phyloP scores from a whole-genome alignment of 2,329 filamentous ascomycete genomes.

The Thielaviopsis populi region DNA sequence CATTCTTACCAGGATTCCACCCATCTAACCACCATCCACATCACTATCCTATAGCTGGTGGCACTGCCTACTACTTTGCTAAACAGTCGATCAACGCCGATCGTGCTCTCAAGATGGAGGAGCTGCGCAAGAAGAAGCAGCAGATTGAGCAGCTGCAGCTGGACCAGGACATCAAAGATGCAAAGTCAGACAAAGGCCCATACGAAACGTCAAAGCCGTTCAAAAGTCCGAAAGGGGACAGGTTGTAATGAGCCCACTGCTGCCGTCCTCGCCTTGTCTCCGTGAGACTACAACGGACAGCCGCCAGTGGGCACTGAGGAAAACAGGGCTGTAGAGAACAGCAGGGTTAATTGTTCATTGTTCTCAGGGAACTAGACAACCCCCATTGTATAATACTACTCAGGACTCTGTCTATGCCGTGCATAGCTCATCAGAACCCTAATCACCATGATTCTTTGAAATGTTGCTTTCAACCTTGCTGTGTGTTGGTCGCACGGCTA shows the following conservation, averaged over 20 bases:
- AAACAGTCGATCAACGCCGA: slow-evolving; percentile 91
- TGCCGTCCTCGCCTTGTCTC: neutral
- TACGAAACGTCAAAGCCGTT: slow-evolving; percentile 72
- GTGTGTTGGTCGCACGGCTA: no score
- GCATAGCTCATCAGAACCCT: neutral
- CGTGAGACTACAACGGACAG: neutral
- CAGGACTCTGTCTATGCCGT: neutral
- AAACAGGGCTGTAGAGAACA: neutral
- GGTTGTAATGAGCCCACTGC: slow-evolving; percentile 46
- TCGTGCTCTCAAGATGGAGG: slow-evolving; percentile 55
- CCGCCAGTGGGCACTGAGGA: no score
- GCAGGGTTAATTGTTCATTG: no score
- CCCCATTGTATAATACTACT: neutral
- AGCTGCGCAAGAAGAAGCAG: slow-evolving; percentile 49
- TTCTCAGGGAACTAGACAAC: neutral
- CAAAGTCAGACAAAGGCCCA: slow-evolving; percentile 29
- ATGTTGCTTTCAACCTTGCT: no score
- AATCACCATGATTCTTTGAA: neutral
- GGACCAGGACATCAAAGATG: slow-evolving; percentile 1
- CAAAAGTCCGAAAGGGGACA: slow-evolving; percentile 66
- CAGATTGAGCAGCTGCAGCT: slow-evolving; percentile 24
- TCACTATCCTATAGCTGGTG: slow-evolving; percentile 48
- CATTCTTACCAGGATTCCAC: neutral
- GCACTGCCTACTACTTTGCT: slow-evolving; percentile 86
- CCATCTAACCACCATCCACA: neutral